Base-by-base conservation (phyloP, 2,329 filamentous ascomycete genomes). In the Apiospora rasikravindrae region DNA sequence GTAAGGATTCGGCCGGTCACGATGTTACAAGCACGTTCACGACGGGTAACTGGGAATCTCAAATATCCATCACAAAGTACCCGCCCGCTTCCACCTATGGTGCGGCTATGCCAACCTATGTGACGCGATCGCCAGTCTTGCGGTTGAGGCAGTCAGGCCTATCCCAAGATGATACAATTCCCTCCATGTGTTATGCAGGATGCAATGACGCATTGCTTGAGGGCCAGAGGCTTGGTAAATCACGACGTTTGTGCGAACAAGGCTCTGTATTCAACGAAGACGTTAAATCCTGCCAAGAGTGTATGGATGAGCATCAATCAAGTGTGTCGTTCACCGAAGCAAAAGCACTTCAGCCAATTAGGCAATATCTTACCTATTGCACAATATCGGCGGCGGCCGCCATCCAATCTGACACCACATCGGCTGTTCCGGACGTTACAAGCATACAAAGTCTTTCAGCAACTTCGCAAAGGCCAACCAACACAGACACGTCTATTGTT, bases 11-110 rank as follows among this genome's bases (percentile, higher is more conserved):
- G 37, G 78, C 80, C 13, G 77, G 82, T 1, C 74, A 73, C 42
- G 71, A 70, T 1, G 72, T 74, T 0, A 71, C 71, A 2, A 84
- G 81, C 0, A 89, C 87, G 1, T 81, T 85, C 69, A 84, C 84
- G 0, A 90, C 88, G 0, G 89, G 89, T 2, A 86, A 90, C 77
- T 91, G 87, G 85, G 83, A 77, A 1, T 86, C 88, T 0, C 88
- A 90, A 74, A 77, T 87, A 0, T 82, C 80, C 16, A 71, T 89
- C n/a, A 84, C 85, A 1, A 82, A 82, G 37, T 86, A 74, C 44
- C 82, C 83, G 0, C 77, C 79, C 10, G 73, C 78, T 13, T 76
- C 77, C 24, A 75, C 77, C 67, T 69, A 72, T n/a, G 74, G 74
- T 0, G 72, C 78, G 0, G 72, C 74, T 2, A 69, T 76, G 26